Conservation (phyloP, 768 basidiomycete species). For the Leccinum disarticulatum region DNA sequence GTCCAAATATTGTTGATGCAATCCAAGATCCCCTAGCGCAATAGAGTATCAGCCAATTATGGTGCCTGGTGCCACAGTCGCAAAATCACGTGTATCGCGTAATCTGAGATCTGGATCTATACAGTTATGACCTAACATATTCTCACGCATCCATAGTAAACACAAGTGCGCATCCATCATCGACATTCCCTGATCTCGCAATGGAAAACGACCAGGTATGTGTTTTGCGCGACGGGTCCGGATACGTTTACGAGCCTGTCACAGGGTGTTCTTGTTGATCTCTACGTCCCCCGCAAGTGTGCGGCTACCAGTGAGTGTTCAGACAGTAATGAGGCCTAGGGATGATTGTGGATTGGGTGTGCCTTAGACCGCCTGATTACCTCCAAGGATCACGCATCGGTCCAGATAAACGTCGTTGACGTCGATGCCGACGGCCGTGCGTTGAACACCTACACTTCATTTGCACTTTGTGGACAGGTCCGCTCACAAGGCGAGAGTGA, state of each 20-base stretch:
- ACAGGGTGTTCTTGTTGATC: conserved; percentile 97
- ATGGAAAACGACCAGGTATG: conserved; percentile 94
- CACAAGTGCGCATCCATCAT: conserved; percentile 1
- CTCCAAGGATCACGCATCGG: conserved; percentile 98
- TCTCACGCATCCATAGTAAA: conserved; percentile 29
- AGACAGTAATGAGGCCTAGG: not conserved
- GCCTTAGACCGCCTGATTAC: conserved; percentile 91
- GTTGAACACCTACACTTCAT: conserved; percentile 77
- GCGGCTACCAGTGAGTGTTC: conserved; percentile 85
- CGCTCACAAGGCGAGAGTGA: conserved; percentile 95
- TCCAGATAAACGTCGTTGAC: conserved; percentile 93
- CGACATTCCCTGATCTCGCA: conserved; percentile 29
- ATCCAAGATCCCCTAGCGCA: not conserved
- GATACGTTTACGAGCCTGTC: conserved; percentile 3
- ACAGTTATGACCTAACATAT: conserved; percentile 30
- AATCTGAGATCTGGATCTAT: conserved; percentile 20
- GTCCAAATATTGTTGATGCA: conserved; percentile 1
- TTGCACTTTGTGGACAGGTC: conserved; percentile 93
- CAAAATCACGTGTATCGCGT: conserved; percentile 1
- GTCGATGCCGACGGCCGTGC: conserved; percentile 90
- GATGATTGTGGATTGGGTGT: conserved; percentile 1
- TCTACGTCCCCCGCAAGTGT: conserved; percentile 99
- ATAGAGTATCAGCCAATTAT: not conserved
- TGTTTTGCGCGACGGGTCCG: conserved; percentile 1
- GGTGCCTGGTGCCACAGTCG: not conserved